Percentiles rank a stretch among this genome's conserved stretches.
Conservation (phyloP, 768 basidiomycete species). For the Termitomyces sp. region DNA sequence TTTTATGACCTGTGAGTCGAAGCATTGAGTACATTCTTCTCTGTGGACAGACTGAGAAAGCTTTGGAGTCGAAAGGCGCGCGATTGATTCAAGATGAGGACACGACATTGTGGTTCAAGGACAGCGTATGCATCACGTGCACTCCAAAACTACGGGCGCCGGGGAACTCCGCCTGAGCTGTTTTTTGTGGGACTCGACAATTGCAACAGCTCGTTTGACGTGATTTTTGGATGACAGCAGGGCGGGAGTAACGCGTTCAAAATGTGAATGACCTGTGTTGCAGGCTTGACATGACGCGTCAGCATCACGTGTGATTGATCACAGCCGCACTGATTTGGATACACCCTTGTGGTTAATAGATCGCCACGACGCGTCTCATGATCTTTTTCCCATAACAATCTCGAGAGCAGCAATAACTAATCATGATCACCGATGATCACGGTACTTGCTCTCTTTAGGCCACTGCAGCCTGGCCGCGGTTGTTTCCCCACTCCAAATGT, state of each 20-base stretch:
- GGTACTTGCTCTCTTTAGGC: too few species aligned
- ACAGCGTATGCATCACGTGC: neutral
- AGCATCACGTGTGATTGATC: neutral
- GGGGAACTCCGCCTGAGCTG: neutral
- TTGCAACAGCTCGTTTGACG: too few species aligned
- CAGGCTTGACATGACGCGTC: neutral
- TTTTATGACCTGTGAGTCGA: conserved; percentile 74
- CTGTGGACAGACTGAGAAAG: conserved; percentile 74
- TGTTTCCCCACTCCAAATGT: too few species aligned
- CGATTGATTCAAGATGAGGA: conserved; percentile 46
- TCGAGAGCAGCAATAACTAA: too few species aligned
- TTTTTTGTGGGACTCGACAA: neutral
- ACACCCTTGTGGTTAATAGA: too few species aligned
- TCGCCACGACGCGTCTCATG: too few species aligned
- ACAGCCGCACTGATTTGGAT: too few species aligned
- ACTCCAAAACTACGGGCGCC: neutral
- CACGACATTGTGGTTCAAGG: conserved; percentile 31
- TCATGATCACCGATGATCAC: too few species aligned
- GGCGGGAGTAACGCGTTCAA: neutral
- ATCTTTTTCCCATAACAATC: too few species aligned
- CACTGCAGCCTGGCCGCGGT: too few species aligned
- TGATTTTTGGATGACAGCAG: too few species aligned
- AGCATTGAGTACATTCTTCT: conserved; percentile 97
- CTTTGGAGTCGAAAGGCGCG: conserved; percentile 47
- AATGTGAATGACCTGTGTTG: neutral